Evolutionary conservation across 2,329 filamentous ascomycete genomes (phyloP), one percentile per base, ranked within the genome.

Genomic region (Aspergillus chevalieri): DNA sequence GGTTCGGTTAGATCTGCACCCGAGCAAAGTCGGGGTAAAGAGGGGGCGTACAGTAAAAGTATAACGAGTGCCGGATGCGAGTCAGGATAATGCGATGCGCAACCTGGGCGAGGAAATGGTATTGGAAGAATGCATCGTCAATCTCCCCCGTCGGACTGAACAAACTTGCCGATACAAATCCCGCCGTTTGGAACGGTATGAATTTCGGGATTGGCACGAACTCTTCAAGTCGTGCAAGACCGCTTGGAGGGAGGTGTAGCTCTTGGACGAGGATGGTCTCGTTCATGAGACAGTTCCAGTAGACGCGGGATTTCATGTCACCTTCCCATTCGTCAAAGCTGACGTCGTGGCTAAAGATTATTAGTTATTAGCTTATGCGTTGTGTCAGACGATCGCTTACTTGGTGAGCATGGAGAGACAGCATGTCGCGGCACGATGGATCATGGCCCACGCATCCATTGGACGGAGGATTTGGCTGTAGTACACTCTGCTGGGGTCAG

Each of bases 261-360:
- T 80, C 78, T 59, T 80, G 77, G 0, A 76, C 75, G 10, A 80
- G 72, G 47, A 80, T 77, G 1, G 75, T 78, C 55, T 80, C 77
- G 54, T 78, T 77, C 75, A 79, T 78, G 42, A 79, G 65, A 14
- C 75, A 76, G 49, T 75, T 78, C 78, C 78, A 80, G 53, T 78
- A 80, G 1, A 79, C 67, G 15, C 77, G 68, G 2, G 76, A 77
- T 51, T 79, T 74, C 76, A 80, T 80, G 58, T 80, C 78, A 4
- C 74, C 73, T 51, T 77, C 74, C 77, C 77, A 80, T 26, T 74
- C 64, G 49, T 79, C 72, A 47, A 77, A 67, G 24, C 74, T 71
- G 24, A 67, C 66, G 43, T 68, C 63, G 47, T 68, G 67, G 51
- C 65, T 68, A 24, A 45, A 57, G 44, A 28, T 65, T 43, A 19